Evolutionary conservation across 2,329 filamentous ascomycete species (phyloP).

Genomic region (Fusarium fracticaudum): DNA sequence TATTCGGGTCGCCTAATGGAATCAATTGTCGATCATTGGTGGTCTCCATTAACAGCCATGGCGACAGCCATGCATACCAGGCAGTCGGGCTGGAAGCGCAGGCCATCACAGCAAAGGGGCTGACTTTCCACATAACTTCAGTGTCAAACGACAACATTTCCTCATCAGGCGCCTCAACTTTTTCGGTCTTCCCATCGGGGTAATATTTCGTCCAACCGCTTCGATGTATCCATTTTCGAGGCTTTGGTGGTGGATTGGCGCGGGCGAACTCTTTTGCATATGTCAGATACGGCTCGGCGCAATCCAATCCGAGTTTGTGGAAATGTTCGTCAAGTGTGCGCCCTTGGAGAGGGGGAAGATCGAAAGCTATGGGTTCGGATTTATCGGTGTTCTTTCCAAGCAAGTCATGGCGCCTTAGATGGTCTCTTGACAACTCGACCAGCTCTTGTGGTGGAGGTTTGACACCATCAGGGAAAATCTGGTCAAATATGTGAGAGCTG

Average conservation of each 20-base stretch:
- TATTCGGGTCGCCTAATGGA: constrained; percentile 80
- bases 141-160: constrained; percentile 91
- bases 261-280: constrained; percentile 79
- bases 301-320: constrained; percentile 84
- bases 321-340: constrained; percentile 93
- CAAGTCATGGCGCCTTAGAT: constrained; percentile 85
- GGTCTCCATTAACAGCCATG: constrained; percentile 89
- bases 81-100: constrained; percentile 88
- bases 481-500: constrained; percentile 81
- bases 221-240: constrained; percentile 76
- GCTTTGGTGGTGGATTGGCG: constrained; percentile 66
- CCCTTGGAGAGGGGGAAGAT: constrained; percentile 83
- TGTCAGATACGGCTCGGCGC: constrained; percentile 83
- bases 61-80: constrained; percentile 98
- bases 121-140: constrained; percentile 95
- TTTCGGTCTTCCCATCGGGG: constrained; percentile 74
- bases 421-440: constrained; percentile 81
- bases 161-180: constrained; percentile 81
- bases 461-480: constrained; percentile 75
- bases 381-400: constrained; percentile 90
- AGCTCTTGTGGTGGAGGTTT: constrained; percentile 74
- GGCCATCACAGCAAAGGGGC: constrained; percentile 94
- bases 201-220: constrained; percentile 98
- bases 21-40: constrained; percentile 82
- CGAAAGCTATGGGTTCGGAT: constrained; percentile 80